phyloP scores from a whole-genome alignment of 148 eudicot genomes.

The Cornus suecica region DNA sequence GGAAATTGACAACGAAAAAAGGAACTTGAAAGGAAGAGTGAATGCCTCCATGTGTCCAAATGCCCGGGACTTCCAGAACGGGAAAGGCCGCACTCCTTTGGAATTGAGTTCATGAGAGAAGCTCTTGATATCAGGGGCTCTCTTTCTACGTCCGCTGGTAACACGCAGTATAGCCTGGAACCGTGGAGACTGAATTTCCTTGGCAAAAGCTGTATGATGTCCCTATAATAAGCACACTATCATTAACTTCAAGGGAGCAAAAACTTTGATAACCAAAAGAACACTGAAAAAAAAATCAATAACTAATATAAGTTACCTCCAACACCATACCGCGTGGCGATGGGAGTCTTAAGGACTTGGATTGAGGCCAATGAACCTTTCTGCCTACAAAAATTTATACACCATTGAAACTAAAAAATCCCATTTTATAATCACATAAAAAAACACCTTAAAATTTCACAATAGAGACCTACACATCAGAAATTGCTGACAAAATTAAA shows the following conservation, averaged over 20 bases:
- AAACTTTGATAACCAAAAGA: not conserved
- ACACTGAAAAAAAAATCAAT: conserved; percentile 1
- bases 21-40: conserved; percentile 5
- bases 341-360: conserved; percentile 57
- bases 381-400: conserved; percentile 40
- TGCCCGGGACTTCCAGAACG: conserved; percentile 86
- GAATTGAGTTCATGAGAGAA: conserved; percentile 99
- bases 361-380: conserved; percentile 61
- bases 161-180: conserved; percentile 82
- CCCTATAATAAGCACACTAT: conserved; percentile 48
- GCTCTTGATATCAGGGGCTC: conserved; percentile 80
- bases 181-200: conserved; percentile 96
- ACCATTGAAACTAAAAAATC: not conserved
- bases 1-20: not conserved
- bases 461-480: not conserved
- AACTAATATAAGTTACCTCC: conserved; percentile 62
- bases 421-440: not conserved
- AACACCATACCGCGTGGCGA: conserved; percentile 35
- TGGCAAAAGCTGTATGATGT: conserved; percentile 63
- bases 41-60: conserved; percentile 76
- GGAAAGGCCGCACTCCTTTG: conserved; percentile 92
- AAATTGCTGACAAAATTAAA: not conserved
- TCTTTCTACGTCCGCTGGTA: conserved; percentile 85
- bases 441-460: not conserved
- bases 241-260: conserved; percentile 10